Evolutionary conservation across 768 basidiomycete genomes (phyloP), one percentile per base, ranked within the genome.

Genomic region (Stropharia rugosoannulata): DNA sequence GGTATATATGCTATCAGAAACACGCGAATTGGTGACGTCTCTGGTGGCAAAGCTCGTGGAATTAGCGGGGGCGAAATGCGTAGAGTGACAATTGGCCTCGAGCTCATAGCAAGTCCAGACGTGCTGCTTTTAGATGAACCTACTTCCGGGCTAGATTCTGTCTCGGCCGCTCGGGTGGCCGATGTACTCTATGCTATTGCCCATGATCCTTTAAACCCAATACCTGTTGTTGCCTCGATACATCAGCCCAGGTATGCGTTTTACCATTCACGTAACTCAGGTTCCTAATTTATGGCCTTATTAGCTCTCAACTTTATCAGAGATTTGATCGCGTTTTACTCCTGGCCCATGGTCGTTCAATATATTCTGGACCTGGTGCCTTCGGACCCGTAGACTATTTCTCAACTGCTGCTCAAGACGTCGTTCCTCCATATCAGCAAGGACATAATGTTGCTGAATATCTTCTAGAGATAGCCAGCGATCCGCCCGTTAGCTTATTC

Each of bases 391-490:
- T 80, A 0, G 80, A 82, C 10, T 79, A 89, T 66, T 90, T 95
- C 64, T 75, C 81, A 1, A 71, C 62, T 18, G 68, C 73, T 19
- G 78, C 80, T 5, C 59, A 71, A 3, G 69, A 63, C 1, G 65
- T 70, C 3, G 71, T 80, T 3, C 74, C 72, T 6, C 72, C 80
- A 9, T 93, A 86, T 64, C 87, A 82, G 7, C 78, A 84, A 47
- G 93, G 92, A 0, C 95, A 95, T 73, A 97, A 97, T 63, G 82
- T 95, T 15, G 94, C 95, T 0, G 95, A 98, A 67, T 91, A 95
- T 64, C 80, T 97, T 10, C 78, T 98, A 18, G 95, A 97, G 61
- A 80, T 98, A 49, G 94, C 94, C 1, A 87, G 84, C 62, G 83
- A 84, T 47, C 78, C 84, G 0, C 80, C 83, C 12, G 71, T 77